Conservation (phyloP, 345 rosid genomes). For the Populus simonii region DNA sequence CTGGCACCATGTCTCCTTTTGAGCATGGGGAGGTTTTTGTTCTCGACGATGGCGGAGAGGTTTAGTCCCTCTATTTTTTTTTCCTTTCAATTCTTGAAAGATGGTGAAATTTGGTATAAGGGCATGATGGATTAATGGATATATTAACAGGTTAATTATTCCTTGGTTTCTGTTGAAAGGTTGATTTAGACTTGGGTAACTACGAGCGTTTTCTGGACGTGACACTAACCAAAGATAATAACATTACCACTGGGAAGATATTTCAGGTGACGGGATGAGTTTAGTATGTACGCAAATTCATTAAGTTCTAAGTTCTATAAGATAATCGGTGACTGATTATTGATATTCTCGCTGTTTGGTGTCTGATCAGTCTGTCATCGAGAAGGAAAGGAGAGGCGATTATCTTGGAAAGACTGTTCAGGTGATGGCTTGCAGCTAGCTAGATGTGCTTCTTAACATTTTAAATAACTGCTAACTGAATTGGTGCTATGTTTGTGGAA, state of each 20-base stretch:
- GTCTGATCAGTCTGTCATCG: conserved; percentile 30
- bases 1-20: conserved; percentile 98
- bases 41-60: conserved; percentile 99
- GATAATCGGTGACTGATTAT: background rate
- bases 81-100: background rate
- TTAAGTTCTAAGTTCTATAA: conserved; percentile 6
- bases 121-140: background rate
- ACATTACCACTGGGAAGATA: conserved; percentile 94
- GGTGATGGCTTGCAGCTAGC: conserved; percentile 15
- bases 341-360: background rate
- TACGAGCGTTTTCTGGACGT: conserved; percentile 91
- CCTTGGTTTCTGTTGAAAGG: conserved; percentile 44
- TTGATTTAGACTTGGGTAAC: conserved; percentile 96
- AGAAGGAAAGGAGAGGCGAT: conserved; percentile 36
- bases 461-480: background rate
- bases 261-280: conserved; percentile 64
- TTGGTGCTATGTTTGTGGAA: background rate
- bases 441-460: background rate
- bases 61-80: conserved; percentile 17
- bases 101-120: background rate
- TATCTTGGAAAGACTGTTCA: conserved; percentile 41
- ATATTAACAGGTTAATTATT: conserved; percentile 15
- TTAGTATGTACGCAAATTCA: background rate
- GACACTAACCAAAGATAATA: conserved; percentile 81
- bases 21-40: conserved; percentile 98